A percentile compares a stretch with the other conserved stretches of the same genome.
phyloP scores from a whole-genome alignment of 306 rosid genomes.

The Cicer yamashitae region DNA sequence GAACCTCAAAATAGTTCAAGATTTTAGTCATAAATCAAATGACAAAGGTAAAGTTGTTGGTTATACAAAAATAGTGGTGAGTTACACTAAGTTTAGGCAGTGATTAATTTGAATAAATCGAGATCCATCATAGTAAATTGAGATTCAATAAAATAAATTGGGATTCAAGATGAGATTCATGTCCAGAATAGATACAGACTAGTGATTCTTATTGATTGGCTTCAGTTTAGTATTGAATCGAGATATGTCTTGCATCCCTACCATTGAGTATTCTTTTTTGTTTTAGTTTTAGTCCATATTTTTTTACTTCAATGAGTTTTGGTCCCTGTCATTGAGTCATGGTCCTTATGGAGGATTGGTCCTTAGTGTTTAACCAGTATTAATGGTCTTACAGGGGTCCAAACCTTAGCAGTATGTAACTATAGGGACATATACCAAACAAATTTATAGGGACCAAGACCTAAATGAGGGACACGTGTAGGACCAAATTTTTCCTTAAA shows the following conservation, averaged over 20 bases:
- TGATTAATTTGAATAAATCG: neutral
- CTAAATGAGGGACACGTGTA: neutral
- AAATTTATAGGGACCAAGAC: neutral
- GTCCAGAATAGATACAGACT: neutral
- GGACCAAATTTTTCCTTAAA: neutral
- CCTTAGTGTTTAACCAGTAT: constrained; percentile 2
- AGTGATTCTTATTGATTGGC: no score
- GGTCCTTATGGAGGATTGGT: neutral
- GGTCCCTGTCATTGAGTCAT: neutral
- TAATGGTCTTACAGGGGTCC: neutral
- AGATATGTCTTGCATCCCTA: neutral
- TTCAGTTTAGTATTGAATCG: neutral
- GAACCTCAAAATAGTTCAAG: no score
- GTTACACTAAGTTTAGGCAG: neutral
- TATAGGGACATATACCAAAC: neutral
- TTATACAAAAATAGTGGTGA: no score
- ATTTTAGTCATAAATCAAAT: no score
- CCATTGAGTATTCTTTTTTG: neutral
- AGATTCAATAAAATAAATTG: neutral
- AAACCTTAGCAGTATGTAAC: neutral
- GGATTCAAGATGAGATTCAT: neutral
- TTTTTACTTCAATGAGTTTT: neutral
- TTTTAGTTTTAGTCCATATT: neutral
- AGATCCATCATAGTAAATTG: neutral
- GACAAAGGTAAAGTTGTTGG: no score